phyloP scores from a whole-genome alignment of 352 stramenopile genomes.

The Phytophthora palmivora region DNA sequence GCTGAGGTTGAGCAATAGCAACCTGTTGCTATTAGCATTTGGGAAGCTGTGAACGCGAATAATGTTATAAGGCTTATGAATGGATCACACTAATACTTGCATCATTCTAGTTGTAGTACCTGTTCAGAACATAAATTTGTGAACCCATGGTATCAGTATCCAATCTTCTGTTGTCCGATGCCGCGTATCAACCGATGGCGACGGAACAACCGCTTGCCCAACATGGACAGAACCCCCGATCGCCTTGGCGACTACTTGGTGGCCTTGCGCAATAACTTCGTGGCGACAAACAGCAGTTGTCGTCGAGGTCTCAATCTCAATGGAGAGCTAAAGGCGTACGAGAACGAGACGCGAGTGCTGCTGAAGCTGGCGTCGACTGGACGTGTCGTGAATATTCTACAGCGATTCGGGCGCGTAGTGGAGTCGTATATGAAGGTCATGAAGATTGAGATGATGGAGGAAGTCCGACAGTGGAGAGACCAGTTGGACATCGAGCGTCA shows the following conservation, averaged over 20 bases:
- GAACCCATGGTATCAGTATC: neutral
- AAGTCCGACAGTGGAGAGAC: slow-evolving; percentile 21
- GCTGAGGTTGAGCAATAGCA: no score
- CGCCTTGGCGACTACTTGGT: slow-evolving; percentile 36
- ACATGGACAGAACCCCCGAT: slow-evolving; percentile 15
- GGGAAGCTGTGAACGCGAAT: no score
- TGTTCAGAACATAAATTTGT: no score
- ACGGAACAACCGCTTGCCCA: slow-evolving; percentile 7
- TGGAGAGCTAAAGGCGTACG: slow-evolving; percentile 23
- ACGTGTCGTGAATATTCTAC: slow-evolving; percentile 16
- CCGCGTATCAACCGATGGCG: slow-evolving; percentile 24
- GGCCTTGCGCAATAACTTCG: slow-evolving; percentile 24
- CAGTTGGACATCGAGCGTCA: slow-evolving; percentile 20
- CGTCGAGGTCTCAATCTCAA: slow-evolving; percentile 17
- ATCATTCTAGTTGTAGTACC: no score
- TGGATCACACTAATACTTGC: no score
- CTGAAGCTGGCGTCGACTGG: slow-evolving; percentile 29
- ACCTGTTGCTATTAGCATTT: no score
- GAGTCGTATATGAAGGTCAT: slow-evolving; percentile 29
- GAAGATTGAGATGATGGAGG: slow-evolving; percentile 13
- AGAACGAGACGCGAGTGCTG: slow-evolving; percentile 23
- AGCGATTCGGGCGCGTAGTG: slow-evolving; percentile 19
- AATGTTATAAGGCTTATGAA: no score
- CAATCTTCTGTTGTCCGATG: slow-evolving; percentile 1
- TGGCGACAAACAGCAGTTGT: slow-evolving; percentile 3